Percentiles rank a stretch among this genome's conserved stretches.
Evolutionary conservation across 2,329 filamentous ascomycete genomes (phyloP).

Genomic region (Fusarium palustre): DNA sequence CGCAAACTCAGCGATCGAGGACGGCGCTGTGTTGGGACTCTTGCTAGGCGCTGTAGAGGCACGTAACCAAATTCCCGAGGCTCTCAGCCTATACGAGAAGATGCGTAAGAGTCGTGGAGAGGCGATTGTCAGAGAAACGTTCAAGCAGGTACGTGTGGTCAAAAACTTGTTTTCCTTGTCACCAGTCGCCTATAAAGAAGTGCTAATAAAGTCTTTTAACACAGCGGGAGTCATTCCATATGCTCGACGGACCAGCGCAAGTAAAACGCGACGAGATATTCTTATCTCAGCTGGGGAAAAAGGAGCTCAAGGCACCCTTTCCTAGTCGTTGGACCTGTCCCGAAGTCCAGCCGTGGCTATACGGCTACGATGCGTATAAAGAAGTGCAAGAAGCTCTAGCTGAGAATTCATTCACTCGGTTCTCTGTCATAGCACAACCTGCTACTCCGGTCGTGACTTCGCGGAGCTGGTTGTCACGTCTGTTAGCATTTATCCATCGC

Average conservation of each 20-base stretch:
- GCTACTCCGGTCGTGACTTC: not conserved
- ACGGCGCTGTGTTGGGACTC: slow-evolving; percentile 72
- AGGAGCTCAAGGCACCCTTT: slow-evolving; percentile 63
- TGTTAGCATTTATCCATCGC: not conserved
- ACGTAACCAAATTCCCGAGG: slow-evolving; percentile 60
- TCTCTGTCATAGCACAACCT: not conserved
- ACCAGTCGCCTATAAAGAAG: too few species aligned
- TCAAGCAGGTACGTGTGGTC: slow-evolving; percentile 55
- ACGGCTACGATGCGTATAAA: slow-evolving; percentile 66
- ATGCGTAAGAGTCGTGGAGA: slow-evolving; percentile 62
- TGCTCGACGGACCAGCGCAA: slow-evolving; percentile 46
- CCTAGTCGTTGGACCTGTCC: slow-evolving; percentile 70
- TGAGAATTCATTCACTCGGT: not conserved
- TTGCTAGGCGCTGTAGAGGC: slow-evolving; percentile 64
- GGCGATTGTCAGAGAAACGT: slow-evolving; percentile 71
- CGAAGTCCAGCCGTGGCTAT: slow-evolving; percentile 72
- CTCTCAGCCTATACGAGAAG: slow-evolving; percentile 58
- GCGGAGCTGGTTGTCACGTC: not conserved
- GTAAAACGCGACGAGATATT: slow-evolving; percentile 68
- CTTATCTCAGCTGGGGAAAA: slow-evolving; percentile 63
- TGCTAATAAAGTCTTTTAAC: not conserved
- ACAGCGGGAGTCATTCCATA: slow-evolving; percentile 64
- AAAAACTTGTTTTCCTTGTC: not conserved
- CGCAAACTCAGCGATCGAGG: slow-evolving; percentile 75
- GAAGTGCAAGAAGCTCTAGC: not conserved